These are phyloP conservation scores for Leccinum subgranulosum DNA, from an alignment of 768 basidiomycete species.

Conservation along the genomic window DNA sequence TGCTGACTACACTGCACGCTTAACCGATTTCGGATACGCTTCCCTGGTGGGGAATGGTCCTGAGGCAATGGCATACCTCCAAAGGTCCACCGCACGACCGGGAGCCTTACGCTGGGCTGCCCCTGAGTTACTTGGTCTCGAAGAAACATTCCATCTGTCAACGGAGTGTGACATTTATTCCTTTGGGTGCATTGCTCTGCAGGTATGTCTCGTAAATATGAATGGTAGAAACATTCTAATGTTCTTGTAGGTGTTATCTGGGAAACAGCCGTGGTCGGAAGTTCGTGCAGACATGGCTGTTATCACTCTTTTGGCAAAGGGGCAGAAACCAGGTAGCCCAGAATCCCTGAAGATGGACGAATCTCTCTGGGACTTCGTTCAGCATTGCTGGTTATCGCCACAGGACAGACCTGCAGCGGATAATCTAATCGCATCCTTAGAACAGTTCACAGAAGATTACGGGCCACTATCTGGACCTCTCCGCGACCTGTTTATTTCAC, in stretches of 20 bases:
- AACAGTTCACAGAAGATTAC: too few species aligned
- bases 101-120: neutral
- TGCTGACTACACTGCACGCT: neutral
- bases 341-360: neutral
- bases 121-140: neutral
- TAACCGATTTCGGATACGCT: neutral
- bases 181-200: neutral
- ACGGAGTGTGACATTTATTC: neutral
- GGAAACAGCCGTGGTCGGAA: neutral
- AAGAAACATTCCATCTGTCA: neutral
- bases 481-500: too few species aligned
- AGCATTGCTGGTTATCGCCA: neutral
- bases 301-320: neutral
- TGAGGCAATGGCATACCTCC: neutral
- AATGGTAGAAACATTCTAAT: neutral
- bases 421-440: too few species aligned
- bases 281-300: rapidly evolving
- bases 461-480: too few species aligned
- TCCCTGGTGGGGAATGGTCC: neutral
- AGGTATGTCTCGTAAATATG: neutral
- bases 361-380: neutral
- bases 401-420: too few species aligned
- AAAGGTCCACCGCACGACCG: neutral
- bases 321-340: neutral
- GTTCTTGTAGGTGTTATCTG: neutral